Base-by-base conservation (phyloP, 1,284 basidiomycete genomes). In the Polyporus tsugae region DNA sequence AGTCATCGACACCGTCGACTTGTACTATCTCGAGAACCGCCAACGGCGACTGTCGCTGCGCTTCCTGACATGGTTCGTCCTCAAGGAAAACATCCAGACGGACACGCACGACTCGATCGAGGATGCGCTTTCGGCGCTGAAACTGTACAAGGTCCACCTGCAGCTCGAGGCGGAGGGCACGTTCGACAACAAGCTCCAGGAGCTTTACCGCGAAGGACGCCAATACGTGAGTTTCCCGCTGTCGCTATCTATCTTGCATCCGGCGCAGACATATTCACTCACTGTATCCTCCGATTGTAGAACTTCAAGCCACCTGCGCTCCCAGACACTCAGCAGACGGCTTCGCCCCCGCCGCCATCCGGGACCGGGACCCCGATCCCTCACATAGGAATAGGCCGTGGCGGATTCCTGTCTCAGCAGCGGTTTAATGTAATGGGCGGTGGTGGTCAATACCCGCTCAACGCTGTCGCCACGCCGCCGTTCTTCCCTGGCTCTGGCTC, bases 21-120 rank as follows among this genome's bases (percentile, higher is more conserved):
- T 99, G 29, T 99, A 96, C 80, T 97, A 95, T 77, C 82, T 96
- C 33, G 88, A 89, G 64, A 84, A 87, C 39, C 91, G 95, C 38
- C 93, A 95, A 72, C 90, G 97, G 29, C 91, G 96, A 70, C 85
- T 99, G 22, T 97, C 96, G 0, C 84, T 99, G n/a, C 89, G 95
- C 5, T 99, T 99, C 83, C 85, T 99, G 19, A 91, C 95, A 0
- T 99, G 96, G 95, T 96, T 94, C 78, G 85, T 99, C 41, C 84
- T 99, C 19, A 89, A 94, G 70, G 90, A 95, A 76, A 91, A 94
- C 75, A 99, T 99, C 68, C 98, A 99, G 80, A 92, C 89, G 6
- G 94, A 95, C 19, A 93, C 92, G 9, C 97, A 99, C 79, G 97
- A 99, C 81, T 98, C 96, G 19, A 98, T 99, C 75, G 95, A 97